Conservation (phyloP, 495 filamentous ascomycete genomes). For the Aspergillus sparsus region DNA sequence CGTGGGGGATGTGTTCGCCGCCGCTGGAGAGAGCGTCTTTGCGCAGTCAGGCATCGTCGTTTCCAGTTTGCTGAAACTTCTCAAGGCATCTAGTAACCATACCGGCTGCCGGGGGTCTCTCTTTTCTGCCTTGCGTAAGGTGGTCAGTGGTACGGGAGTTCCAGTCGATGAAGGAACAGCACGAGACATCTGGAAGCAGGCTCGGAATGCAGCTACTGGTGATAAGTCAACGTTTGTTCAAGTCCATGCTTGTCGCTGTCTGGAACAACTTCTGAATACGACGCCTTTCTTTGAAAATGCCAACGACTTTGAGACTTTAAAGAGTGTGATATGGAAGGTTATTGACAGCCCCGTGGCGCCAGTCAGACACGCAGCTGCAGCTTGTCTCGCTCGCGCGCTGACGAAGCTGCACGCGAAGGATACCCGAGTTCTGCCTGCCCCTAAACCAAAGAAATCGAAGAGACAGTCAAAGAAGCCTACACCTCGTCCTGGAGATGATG, state of each 20-base stretch:
- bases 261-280: slow-evolving; percentile 68
- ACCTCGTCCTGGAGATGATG: slow-evolving; percentile 67
- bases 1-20: slow-evolving; percentile 83
- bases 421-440: slow-evolving; percentile 52
- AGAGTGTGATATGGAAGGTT: slow-evolving; percentile 75
- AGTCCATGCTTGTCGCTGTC: slow-evolving; percentile 74
- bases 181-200: slow-evolving; percentile 91
- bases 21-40: slow-evolving; percentile 91
- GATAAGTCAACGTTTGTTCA: slow-evolving; percentile 87
- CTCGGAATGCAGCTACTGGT: slow-evolving; percentile 68
- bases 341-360: slow-evolving; percentile 74
- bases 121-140: slow-evolving; percentile 77
- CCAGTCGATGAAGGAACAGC: slow-evolving; percentile 84
- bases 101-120: slow-evolving; percentile 80
- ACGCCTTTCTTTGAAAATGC: slow-evolving; percentile 85
- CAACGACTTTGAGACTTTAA: slow-evolving; percentile 87
- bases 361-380: slow-evolving; percentile 84
- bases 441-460: slow-evolving; percentile 73
- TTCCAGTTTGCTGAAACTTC: slow-evolving; percentile 68
- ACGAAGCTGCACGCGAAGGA: slow-evolving; percentile 77
- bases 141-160: slow-evolving; percentile 66
- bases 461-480: slow-evolving; percentile 69
- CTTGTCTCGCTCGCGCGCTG: slow-evolving; percentile 74
- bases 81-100: slow-evolving; percentile 79
- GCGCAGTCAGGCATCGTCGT: slow-evolving; percentile 74